phyloP scores from a whole-genome alignment of 129 eudicot genomes.

The Tagetes patula region DNA sequence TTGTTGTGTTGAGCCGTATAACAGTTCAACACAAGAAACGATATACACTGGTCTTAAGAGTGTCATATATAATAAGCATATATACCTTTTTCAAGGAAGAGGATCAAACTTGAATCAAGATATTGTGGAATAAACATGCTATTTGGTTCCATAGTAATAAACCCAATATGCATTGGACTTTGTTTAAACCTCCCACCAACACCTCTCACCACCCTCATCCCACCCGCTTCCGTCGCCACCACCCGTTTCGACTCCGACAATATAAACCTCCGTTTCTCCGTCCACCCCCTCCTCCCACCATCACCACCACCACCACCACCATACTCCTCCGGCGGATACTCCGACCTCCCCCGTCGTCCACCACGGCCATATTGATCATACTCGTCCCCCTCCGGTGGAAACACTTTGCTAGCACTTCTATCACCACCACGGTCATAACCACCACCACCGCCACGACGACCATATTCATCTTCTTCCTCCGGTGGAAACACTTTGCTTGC shows the following conservation, averaged over 20 bases:
- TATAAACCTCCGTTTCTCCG: slow-evolving; percentile 44
- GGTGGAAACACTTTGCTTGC: slow-evolving; percentile 27
- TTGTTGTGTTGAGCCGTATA: too few relatives aligned
- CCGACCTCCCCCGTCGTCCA: slow-evolving; percentile 11
- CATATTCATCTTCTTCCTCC: neutral
- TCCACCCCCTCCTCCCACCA: slow-evolving; percentile 23
- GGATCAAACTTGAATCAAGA: slow-evolving; percentile 65
- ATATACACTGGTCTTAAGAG: too few relatives aligned
- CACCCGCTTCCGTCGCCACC: slow-evolving; percentile 74
- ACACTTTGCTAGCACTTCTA: slow-evolving; percentile 24
- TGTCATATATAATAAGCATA: too few relatives aligned
- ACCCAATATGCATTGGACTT: slow-evolving; percentile 74
- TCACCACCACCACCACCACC: neutral
- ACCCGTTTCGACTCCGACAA: slow-evolving; percentile 48
- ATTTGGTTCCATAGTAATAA: slow-evolving; percentile 84
- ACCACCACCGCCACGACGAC: neutral
- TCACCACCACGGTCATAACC: neutral
- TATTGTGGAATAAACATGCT: slow-evolving; percentile 84
- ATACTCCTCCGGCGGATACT: slow-evolving; percentile 18
- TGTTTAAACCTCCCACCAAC: slow-evolving; percentile 29
- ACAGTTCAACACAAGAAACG: too few relatives aligned
- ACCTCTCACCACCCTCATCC: slow-evolving; percentile 73
- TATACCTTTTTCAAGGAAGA: slow-evolving; percentile 77
- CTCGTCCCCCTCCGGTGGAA: slow-evolving; percentile 27
- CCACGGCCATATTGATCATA: neutral